Percentiles rank a stretch among this genome's conserved stretches.
These are phyloP conservation scores for Boechera retrofracta DNA, from an alignment of 345 rosid genomes.

Conservation along the genomic window DNA sequence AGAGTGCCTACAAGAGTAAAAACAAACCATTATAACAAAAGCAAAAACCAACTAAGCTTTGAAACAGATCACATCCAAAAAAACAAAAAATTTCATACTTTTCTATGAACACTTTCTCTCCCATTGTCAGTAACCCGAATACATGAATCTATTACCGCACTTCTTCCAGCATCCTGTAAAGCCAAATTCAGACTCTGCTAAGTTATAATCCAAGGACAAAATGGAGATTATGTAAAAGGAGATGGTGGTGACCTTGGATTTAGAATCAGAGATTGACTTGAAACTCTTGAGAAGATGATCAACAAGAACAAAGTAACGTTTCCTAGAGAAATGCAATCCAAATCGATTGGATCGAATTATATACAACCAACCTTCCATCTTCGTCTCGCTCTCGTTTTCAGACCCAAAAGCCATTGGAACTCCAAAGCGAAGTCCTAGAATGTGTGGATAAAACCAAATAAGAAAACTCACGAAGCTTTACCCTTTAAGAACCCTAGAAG, in stretches of 20 bases:
- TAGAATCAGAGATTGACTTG: slow-evolving; percentile 69
- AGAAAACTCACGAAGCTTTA: slow-evolving; percentile 4
- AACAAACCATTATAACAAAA: slow-evolving; percentile 17
- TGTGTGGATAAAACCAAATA: not conserved
- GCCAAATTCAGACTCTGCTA: slow-evolving; percentile 15
- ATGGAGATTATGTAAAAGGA: not conserved
- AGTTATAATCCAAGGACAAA: not conserved
- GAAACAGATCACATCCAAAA: not conserved
- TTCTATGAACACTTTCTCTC: slow-evolving; percentile 90
- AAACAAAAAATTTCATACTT: slow-evolving; percentile 52
- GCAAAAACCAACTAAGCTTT: not conserved
- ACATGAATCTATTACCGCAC: slow-evolving; percentile 82
- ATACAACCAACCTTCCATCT: slow-evolving; percentile 93
- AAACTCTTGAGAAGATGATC: slow-evolving; percentile 76
- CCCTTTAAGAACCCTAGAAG: not conserved
- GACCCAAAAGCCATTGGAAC: slow-evolving; percentile 50
- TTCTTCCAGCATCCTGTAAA: slow-evolving; percentile 72
- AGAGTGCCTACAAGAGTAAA: slow-evolving; percentile 68
- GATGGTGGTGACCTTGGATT: slow-evolving; percentile 52
- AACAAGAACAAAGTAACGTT: slow-evolving; percentile 76
- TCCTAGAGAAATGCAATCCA: slow-evolving; percentile 82
- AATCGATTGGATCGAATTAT: slow-evolving; percentile 77
- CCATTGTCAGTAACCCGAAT: slow-evolving; percentile 93
- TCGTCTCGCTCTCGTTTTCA: slow-evolving; percentile 48
- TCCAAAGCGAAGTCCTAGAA: slow-evolving; percentile 7